Base-by-base conservation (phyloP, 441 rosid species). In the Euphorbia corollata region DNA sequence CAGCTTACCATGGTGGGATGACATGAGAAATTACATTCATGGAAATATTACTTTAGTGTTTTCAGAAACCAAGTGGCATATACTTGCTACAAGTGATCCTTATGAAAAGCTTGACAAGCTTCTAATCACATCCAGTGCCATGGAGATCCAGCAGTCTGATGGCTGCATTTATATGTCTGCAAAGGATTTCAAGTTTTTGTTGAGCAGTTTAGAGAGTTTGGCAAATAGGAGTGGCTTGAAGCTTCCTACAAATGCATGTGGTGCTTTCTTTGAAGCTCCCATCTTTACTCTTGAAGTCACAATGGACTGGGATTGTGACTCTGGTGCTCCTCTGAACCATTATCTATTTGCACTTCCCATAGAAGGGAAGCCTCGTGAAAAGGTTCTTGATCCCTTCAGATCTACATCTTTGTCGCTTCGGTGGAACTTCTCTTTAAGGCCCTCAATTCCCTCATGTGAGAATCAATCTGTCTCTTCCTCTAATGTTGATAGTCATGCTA, bases 1-100 rank as follows among this genome's bases (percentile, higher is more conserved):
- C 75, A 96, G 80, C 78, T 87, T 96, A 69, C 97, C 99, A 1
- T 96, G 99, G 99, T 96, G 99, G 99, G 99, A 96, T 87, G 98
- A 91, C 58, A 86, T 96, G 94, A 87, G 98, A 78, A 85, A 92
- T 74, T 96, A 87, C 78, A 79, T 90, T 69, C 98, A 92, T 73
- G 97, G 99, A 76, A 83, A 79, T 69, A 80, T 83, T 65, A 69
- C 85, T 55, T 76, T 96, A 66, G 75, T 76, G 73, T 92, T 91
- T 79, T 79, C 85, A 69, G 92, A 92, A 78, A 79, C 89, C 59
- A 77, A 78, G 58, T 87, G 95, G 93, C 69, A 80, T 73, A 62
- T 96, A 77, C 96, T 92, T 72, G 97, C 96, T 32, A 86, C 98
- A 63, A 80, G 92, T 36, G 98, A 96, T 86, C 99, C 99, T 57